These are phyloP conservation scores for Diacronema lutheri DNA, from an alignment of 78 protist species.

Conservation along the genomic window DNA sequence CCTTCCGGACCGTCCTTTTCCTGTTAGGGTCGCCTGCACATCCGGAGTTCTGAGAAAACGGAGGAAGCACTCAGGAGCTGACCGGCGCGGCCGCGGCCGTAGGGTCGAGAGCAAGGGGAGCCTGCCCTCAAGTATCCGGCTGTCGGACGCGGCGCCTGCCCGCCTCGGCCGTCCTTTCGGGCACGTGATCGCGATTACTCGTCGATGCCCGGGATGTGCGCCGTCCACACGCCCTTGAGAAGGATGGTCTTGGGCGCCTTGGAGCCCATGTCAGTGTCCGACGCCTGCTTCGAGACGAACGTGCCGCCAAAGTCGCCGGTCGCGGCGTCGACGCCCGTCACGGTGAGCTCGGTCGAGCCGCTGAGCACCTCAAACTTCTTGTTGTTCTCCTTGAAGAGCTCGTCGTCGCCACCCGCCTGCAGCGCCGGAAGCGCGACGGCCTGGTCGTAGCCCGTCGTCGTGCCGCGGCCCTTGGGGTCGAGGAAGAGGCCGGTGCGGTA, in stretches of 20 bases:
- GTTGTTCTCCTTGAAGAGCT: slow-evolving; percentile 46
- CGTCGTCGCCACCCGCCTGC: slow-evolving; percentile 29
- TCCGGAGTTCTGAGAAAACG: no score
- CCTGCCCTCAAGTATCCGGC: no score
- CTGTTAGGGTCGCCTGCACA: no score
- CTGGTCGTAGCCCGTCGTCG: slow-evolving; percentile 47
- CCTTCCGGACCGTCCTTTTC: no score
- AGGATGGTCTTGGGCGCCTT: slow-evolving; percentile 46
- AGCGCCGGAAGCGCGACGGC: slow-evolving; percentile 49
- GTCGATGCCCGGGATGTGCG: not conserved
- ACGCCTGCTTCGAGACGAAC: slow-evolving; percentile 47
- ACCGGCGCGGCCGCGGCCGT: no score
- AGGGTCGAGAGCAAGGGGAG: no score
- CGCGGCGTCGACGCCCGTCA: not conserved
- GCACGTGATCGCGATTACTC: no score
- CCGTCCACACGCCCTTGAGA: slow-evolving; percentile 5
- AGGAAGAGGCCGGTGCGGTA: slow-evolving; percentile 55
- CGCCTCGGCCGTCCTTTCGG: no score
- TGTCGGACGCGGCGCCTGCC: no score
- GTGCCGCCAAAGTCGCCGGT: slow-evolving; percentile 51
- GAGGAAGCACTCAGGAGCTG: no score
- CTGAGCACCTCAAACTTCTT: slow-evolving; percentile 7
- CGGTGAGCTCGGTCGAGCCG: slow-evolving; percentile 17
- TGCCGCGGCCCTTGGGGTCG: slow-evolving; percentile 62
- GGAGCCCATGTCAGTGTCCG: slow-evolving; percentile 51